Conservation (phyloP, 164 flowering plant species). For the Saururus chinensis region DNA sequence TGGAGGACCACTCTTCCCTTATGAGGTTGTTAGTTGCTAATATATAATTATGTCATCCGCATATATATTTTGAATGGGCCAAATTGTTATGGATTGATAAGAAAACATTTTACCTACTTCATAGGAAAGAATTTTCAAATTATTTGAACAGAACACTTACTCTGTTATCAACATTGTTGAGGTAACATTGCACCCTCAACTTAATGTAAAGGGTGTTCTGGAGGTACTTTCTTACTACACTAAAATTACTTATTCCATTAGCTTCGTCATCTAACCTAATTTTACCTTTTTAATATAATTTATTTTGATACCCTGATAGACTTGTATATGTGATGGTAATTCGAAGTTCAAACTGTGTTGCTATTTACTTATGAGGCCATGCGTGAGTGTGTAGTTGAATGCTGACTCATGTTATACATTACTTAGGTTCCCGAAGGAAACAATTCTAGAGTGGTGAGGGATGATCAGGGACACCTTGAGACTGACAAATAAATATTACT, state of each 20-base stretch:
- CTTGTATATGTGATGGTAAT: too few species aligned
- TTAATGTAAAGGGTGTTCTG: constrained; percentile 74
- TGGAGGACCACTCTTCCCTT: constrained; percentile 66
- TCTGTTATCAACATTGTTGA: constrained; percentile 94
- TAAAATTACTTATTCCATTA: too few species aligned
- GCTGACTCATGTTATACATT: neutral
- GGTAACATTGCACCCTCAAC: constrained; percentile 84
- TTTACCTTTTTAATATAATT: too few species aligned
- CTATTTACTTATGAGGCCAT: neutral
- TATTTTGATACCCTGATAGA: neutral
- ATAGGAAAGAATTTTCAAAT: constrained; percentile 69
- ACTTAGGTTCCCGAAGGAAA: constrained; percentile 92
- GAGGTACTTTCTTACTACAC: constrained; percentile 40
- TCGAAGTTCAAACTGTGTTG: neutral
- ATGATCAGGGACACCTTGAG: constrained; percentile 73
- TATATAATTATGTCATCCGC: neutral
- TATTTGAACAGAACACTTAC: constrained; percentile 85
- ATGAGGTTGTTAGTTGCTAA: constrained; percentile 47
- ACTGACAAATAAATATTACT: too few species aligned
- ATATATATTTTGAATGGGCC: neutral
- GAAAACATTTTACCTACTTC: constrained; percentile 16
- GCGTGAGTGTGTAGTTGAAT: neutral
- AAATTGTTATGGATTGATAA: constrained; percentile 6
- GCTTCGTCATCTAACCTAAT: neutral
- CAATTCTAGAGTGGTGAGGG: constrained; percentile 98